phyloP scores from a whole-genome alignment of 176 grass and related monocot species.

The Panicum miliaceum region DNA sequence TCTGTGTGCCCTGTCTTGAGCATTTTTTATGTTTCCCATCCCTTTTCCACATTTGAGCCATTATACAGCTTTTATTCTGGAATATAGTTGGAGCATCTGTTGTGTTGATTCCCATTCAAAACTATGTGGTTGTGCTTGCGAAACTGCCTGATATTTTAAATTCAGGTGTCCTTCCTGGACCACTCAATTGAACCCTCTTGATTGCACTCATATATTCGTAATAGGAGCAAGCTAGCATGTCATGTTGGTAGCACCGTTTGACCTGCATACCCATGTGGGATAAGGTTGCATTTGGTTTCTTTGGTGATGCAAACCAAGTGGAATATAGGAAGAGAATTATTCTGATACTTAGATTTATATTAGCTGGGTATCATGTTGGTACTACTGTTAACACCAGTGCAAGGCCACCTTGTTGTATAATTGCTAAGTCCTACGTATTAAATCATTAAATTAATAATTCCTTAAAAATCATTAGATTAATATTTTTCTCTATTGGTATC shows the following conservation, averaged over 20 bases:
- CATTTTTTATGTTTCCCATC: slow-evolving; percentile 22
- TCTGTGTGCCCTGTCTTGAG: not conserved
- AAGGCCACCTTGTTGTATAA: not conserved
- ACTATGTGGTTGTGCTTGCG: not conserved
- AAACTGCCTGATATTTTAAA: slow-evolving; percentile 26
- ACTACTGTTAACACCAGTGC: not conserved
- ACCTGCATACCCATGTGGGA: slow-evolving; percentile 11
- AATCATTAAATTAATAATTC: not conserved
- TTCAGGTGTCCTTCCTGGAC: not conserved
- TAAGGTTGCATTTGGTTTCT: slow-evolving; percentile 29
- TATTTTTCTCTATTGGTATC: not conserved
- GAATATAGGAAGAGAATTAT: not conserved
- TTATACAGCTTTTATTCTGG: not conserved
- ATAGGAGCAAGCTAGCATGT: slow-evolving; percentile 6
- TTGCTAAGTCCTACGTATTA: not conserved
- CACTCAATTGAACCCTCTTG: not conserved
- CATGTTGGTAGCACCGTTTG: slow-evolving; percentile 17
- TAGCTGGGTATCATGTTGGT: not conserved
- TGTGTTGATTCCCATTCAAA: not conserved
- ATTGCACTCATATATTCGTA: not conserved
- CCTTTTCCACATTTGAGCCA: not conserved
- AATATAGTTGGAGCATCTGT: not conserved
- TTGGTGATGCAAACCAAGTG: slow-evolving; percentile 2
- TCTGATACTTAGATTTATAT: not conserved
- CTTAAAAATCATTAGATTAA: not conserved